Evolutionary conservation across 441 rosid genomes (phyloP).

Genomic region (Syzygium syzygioides): DNA sequence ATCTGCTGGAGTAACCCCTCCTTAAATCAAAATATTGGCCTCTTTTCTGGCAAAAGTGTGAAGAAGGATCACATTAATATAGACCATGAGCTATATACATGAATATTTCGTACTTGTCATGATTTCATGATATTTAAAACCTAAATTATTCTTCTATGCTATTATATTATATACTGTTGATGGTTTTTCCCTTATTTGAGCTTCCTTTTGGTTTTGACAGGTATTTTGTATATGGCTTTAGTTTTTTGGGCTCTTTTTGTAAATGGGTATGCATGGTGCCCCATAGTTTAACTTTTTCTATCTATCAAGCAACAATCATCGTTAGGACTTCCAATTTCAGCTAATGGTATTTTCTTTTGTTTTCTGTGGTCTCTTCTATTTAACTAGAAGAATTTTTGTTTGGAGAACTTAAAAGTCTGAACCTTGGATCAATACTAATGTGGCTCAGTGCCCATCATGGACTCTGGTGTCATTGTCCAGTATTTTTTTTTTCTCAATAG

Average conservation of each 20-base stretch:
- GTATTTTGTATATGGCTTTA: neutral
- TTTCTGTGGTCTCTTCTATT: neutral
- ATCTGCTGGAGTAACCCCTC: neutral
- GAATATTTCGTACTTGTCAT: neutral
- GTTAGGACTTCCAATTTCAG: neutral
- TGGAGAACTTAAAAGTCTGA: neutral
- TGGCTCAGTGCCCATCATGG: neutral
- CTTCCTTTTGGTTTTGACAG: neutral
- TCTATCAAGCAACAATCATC: neutral
- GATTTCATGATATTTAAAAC: neutral
- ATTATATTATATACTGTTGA: neutral
- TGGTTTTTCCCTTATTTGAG: neutral
- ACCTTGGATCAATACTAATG: neutral
- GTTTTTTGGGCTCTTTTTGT: neutral
- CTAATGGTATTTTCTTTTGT: neutral
- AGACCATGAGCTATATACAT: neutral
- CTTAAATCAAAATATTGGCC: neutral
- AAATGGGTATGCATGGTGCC: neutral
- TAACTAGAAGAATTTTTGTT: neutral
- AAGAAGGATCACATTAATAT: neutral
- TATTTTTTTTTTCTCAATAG: neutral
- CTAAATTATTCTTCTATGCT: neutral
- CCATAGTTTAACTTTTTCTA: neutral
- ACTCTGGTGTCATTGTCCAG: neutral
- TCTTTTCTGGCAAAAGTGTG: neutral